These are phyloP conservation scores for Rosa chinensis DNA, from an alignment of 306 rosid species.

Conservation along the genomic window DNA sequence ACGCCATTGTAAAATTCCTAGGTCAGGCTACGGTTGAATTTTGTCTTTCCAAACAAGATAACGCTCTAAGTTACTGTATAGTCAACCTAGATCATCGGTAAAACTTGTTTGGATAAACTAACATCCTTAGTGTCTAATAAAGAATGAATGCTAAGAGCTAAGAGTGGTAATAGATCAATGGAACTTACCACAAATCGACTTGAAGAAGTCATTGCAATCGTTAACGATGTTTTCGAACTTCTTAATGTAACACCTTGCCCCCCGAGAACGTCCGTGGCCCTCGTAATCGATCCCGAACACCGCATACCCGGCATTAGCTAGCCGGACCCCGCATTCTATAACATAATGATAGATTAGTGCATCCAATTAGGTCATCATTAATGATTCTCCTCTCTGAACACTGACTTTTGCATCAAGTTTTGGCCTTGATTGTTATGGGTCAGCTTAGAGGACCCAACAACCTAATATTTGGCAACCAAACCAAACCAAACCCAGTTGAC, in stretches of 20 bases:
- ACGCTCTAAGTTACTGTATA: neutral
- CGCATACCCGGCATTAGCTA: constrained; percentile 63
- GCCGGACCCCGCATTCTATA: constrained; percentile 58
- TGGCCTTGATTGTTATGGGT: neutral
- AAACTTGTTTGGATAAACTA: neutral
- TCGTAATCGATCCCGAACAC: constrained; percentile 79
- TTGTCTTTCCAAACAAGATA: neutral
- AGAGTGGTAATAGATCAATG: neutral
- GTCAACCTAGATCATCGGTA: neutral
- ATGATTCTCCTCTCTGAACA: neutral
- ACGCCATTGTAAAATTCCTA: neutral
- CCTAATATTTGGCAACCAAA: neutral
- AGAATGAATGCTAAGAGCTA: neutral
- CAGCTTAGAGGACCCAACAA: neutral
- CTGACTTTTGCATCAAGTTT: neutral
- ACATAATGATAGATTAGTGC: neutral
- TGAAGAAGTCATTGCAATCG: constrained; percentile 62
- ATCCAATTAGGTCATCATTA: neutral
- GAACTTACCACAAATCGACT: constrained; percentile 56
- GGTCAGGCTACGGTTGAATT: neutral
- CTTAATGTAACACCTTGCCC: constrained; percentile 70
- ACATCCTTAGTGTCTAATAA: neutral
- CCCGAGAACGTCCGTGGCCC: constrained; percentile 84
- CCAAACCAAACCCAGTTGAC: neutral
- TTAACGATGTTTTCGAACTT: constrained; percentile 63